These are phyloP conservation scores for Eucalyptus viminalis DNA, from an alignment of 345 rosid genomes.

Conservation along the genomic window DNA sequence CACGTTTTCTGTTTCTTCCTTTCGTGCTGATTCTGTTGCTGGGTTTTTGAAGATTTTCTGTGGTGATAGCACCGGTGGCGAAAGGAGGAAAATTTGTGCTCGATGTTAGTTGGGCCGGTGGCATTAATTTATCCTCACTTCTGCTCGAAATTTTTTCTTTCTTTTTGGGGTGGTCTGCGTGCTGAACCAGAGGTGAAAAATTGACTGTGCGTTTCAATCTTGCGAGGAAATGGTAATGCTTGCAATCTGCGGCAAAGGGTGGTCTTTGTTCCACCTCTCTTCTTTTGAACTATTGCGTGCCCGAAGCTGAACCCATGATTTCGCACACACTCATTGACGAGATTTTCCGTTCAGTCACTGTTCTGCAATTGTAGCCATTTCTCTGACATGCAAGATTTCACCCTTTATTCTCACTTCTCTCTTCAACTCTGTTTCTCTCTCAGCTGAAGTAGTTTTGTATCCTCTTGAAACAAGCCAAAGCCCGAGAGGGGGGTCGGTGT, in stretches of 20 bases:
- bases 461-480: neutral
- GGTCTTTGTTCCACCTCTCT: neutral
- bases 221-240: conserved; percentile 29
- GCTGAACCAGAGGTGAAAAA: neutral
- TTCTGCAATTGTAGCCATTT: conserved; percentile 7
- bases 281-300: conserved; percentile 4
- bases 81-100: neutral
- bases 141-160: neutral
- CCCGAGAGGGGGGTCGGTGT: neutral
- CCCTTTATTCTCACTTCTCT: neutral
- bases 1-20: neutral
- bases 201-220: neutral
- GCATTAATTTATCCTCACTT: neutral
- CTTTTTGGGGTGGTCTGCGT: neutral
- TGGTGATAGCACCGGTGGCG: neutral
- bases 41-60: neutral
- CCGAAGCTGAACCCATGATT: conserved; percentile 3
- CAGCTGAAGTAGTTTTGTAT: neutral
- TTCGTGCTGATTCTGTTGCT: neutral
- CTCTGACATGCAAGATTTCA: conserved; percentile 26
- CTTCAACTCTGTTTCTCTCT: neutral
- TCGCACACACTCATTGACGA: neutral
- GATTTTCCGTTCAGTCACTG: conserved; percentile 2
- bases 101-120: neutral
- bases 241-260: conserved; percentile 12